Evolutionary conservation across 2,329 filamentous ascomycete species (phyloP).

Genomic region (Eutypa lata): DNA sequence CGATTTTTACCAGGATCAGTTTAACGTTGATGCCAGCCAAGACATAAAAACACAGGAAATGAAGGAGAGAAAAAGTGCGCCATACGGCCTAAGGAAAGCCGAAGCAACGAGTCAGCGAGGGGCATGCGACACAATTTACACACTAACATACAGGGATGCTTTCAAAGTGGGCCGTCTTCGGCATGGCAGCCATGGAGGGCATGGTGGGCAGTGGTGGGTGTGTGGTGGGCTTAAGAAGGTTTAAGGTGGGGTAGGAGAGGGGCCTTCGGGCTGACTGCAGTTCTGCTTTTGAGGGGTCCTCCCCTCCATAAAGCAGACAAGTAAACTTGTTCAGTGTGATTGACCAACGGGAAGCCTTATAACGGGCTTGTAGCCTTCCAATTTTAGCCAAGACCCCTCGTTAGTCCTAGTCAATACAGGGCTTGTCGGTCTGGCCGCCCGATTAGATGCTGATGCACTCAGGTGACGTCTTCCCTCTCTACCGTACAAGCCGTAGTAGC

Average conservation of each 20-base stretch:
- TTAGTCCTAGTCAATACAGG: background rate
- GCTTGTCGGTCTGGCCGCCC: background rate
- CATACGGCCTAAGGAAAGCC: background rate
- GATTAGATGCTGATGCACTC: background rate
- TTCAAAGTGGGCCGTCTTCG: background rate
- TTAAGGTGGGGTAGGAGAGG: background rate
- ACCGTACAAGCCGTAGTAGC: too few relatives aligned
- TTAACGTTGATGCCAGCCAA: background rate
- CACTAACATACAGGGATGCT: too few relatives aligned
- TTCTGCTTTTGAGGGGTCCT: too few relatives aligned
- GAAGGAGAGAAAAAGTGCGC: background rate
- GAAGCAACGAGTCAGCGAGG: background rate
- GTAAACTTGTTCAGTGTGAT: background rate
- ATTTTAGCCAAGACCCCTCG: background rate
- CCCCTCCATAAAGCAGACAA: background rate
- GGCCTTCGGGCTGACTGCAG: background rate
- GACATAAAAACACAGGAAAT: background rate
- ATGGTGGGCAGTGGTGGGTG: background rate
- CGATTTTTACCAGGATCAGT: background rate
- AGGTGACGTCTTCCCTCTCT: background rate
- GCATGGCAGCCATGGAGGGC: background rate
- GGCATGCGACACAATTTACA: background rate
- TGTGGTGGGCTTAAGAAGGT: too few relatives aligned
- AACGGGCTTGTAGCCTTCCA: background rate
- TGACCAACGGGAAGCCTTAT: background rate